Conservation (phyloP, 1,139 yeast genomes). For the Hansenula lynferdii region DNA sequence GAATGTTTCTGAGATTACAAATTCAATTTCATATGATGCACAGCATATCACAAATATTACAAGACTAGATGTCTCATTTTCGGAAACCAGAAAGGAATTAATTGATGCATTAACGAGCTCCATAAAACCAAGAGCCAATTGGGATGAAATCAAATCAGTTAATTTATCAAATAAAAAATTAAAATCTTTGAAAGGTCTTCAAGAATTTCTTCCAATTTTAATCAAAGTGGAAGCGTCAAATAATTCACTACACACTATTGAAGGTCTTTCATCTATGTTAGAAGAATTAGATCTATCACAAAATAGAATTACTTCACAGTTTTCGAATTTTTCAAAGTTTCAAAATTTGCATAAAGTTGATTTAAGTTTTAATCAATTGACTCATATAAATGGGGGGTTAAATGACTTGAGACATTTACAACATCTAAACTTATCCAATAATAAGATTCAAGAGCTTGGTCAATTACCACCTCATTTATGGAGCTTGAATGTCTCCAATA, state of each 20-base stretch:
- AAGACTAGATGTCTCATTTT: conserved; percentile 25
- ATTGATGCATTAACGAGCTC: conserved; percentile 27
- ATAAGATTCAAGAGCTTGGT: no score
- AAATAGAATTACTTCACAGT: conserved; percentile 27
- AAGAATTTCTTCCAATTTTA: conserved; percentile 31
- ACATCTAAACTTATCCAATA: conserved; percentile 14
- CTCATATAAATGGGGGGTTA: conserved; percentile 11
- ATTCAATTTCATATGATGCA: conserved; percentile 5
- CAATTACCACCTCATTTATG: no score
- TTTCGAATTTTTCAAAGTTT: conserved; percentile 12
- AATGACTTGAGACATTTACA: conserved; percentile 13
- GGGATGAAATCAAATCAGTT: conserved; percentile 29
- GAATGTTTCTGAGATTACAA: conserved; percentile 9
- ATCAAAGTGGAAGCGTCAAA: conserved; percentile 24
- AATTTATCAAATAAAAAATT: conserved; percentile 26
- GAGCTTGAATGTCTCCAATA: no score
- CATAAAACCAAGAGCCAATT: conserved; percentile 26
- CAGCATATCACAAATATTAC: conserved; percentile 23
- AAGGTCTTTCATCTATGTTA: conserved; percentile 29
- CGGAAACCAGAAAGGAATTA: conserved; percentile 25
- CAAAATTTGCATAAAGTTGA: conserved; percentile 13
- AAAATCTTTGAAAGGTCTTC: conserved; percentile 27
- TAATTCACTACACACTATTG: conserved; percentile 28
- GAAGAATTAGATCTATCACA: conserved; percentile 23
- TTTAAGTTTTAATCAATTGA: conserved; percentile 15